Evolutionary conservation across 2,329 filamentous ascomycete species (phyloP).

Genomic region (Arthroderma sp.): DNA sequence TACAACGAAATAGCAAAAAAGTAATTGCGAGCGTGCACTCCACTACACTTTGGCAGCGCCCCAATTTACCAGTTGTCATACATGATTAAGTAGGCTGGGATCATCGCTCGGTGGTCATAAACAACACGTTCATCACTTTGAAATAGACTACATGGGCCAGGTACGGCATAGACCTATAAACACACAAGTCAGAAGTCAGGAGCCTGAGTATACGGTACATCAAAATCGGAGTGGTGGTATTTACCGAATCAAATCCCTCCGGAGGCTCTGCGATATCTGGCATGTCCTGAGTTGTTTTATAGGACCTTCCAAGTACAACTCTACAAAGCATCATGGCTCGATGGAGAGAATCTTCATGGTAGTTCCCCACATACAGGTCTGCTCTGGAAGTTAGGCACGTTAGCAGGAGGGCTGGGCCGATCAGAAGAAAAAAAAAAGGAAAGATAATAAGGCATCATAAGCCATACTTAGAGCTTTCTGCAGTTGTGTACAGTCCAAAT

Average conservation of each 20-base stretch:
- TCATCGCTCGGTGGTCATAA: slow-evolving; percentile 2
- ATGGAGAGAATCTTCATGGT: neutral
- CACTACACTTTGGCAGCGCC: no score
- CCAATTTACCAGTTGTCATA: neutral
- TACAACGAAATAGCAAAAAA: no score
- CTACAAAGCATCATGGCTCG: slow-evolving; percentile 5
- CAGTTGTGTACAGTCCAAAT: slow-evolving; percentile 2
- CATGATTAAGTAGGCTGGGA: slow-evolving; percentile 4
- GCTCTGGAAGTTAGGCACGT: slow-evolving; percentile 1
- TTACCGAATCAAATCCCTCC: slow-evolving; percentile 2
- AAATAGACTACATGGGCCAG: slow-evolving; percentile 5
- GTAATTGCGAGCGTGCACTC: no score
- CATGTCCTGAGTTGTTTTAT: neutral
- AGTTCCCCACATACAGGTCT: slow-evolving; percentile 1
- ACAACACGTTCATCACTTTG: slow-evolving; percentile 4
- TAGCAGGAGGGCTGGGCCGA: no score
- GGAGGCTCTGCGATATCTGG: neutral
- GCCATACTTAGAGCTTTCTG: slow-evolving; percentile 4
- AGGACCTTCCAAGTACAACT: slow-evolving; percentile 2
- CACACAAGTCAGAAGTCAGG: no score
- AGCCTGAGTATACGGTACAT: no score
- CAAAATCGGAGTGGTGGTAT: neutral
- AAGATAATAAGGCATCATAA: no score
- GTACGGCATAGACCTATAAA: slow-evolving; percentile 1
- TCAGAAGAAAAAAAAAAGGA: neutral